Conservation (phyloP, 1,284 basidiomycete species). For the Pseudozyma sp. region DNA sequence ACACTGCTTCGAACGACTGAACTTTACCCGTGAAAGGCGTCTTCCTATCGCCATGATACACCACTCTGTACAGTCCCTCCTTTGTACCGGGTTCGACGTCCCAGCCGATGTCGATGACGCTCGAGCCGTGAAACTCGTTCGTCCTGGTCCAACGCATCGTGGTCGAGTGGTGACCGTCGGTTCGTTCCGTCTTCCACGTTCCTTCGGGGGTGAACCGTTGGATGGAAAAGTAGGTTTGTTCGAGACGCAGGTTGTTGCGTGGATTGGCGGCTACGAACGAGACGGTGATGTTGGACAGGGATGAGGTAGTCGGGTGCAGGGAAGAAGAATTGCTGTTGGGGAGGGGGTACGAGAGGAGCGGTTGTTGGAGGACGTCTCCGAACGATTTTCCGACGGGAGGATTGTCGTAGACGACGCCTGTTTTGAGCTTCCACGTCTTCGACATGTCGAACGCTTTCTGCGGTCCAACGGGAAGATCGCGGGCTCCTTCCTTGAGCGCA, state of each 20-base stretch:
- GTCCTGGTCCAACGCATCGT: conserved; percentile 75
- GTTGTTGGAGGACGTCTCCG: conserved; percentile 77
- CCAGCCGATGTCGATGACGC: conserved; percentile 47
- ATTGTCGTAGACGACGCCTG: conserved; percentile 53
- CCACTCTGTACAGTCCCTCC: conserved; percentile 75
- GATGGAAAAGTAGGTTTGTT: conserved; percentile 79
- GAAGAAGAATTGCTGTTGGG: conserved; percentile 64
- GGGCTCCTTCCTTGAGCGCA: conserved; percentile 71
- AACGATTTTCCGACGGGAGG: conserved; percentile 73
- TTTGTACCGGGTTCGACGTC: conserved; percentile 71
- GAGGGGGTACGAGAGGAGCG: conserved; percentile 73
- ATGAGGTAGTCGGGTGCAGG: conserved; percentile 12
- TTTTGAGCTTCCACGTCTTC: conserved; percentile 72
- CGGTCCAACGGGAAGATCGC: conserved; percentile 74
- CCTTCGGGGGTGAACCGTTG: conserved; percentile 72
- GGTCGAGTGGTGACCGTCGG: conserved; percentile 84
- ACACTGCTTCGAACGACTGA: conserved; percentile 15
- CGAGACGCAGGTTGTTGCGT: conserved; percentile 81
- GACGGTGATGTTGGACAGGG: conserved; percentile 73
- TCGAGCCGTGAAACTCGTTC: conserved; percentile 41
- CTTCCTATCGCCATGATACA: conserved; percentile 81
- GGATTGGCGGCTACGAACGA: conserved; percentile 83
- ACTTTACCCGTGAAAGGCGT: conserved; percentile 70
- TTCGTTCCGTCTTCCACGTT: conserved; percentile 75
- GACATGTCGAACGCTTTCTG: conserved; percentile 77